Conservation (phyloP, 768 basidiomycete genomes). For the Mrakia hoshinonis region DNA sequence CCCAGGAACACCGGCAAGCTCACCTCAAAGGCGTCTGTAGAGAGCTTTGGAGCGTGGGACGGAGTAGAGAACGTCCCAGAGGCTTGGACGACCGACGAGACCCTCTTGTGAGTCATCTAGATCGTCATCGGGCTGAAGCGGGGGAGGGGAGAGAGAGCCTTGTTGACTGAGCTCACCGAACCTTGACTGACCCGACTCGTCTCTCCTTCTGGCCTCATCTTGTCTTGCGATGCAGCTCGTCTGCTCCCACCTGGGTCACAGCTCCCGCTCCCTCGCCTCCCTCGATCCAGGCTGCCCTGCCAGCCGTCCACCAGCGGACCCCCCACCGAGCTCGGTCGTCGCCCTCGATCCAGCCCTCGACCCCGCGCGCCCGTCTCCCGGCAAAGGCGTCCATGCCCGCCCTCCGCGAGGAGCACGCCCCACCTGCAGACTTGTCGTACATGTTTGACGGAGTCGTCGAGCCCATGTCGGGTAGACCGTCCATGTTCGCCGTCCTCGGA, state of each 20-base stretch:
- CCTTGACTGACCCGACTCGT: neutral
- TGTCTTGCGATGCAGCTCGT: neutral
- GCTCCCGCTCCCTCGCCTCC: neutral
- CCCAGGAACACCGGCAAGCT: neutral
- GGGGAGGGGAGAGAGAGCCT: too few species aligned
- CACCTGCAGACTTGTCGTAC: neutral
- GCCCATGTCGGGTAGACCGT: neutral
- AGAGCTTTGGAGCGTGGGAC: conserved; percentile 10
- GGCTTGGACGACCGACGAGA: neutral
- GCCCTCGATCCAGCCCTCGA: conserved; percentile 16
- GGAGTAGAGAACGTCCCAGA: conserved; percentile 6
- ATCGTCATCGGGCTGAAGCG: neutral
- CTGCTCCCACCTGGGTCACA: neutral
- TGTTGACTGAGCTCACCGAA: neutral
- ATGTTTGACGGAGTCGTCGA: conserved; percentile 15
- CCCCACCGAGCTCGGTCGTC: conserved; percentile 11
- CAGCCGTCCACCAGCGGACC: neutral
- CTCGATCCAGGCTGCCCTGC: neutral
- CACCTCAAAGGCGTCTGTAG: conserved; percentile 15
- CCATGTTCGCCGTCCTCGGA: conserved; percentile 21
- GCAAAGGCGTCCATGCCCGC: conserved; percentile 22
- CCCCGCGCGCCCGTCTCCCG: conserved; percentile 18
- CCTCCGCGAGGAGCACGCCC: conserved; percentile 5
- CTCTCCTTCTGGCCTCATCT: neutral
- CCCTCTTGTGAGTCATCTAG: neutral